These are phyloP conservation scores for Breviolum minutum DNA, from an alignment of 73 alveolate species.

Conservation along the genomic window DNA sequence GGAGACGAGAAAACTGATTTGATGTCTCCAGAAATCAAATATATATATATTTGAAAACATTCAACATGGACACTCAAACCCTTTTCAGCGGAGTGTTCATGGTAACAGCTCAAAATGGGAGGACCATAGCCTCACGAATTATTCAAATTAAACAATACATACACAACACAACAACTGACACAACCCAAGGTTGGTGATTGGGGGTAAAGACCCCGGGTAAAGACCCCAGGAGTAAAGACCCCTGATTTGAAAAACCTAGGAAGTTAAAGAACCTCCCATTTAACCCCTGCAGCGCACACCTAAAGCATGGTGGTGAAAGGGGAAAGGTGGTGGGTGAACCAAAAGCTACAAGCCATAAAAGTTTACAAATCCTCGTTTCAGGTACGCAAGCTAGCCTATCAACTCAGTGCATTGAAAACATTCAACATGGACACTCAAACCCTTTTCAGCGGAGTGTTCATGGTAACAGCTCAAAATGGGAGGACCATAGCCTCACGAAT, in stretches of 20 bases:
- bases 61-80: neutral
- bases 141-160: neutral
- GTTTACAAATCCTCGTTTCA: neutral
- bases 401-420: neutral
- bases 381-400: neutral
- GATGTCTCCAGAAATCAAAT: too few species aligned
- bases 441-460: neutral
- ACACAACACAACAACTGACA: neutral
- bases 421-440: too few species aligned
- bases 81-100: neutral
- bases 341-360: neutral
- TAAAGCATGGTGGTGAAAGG: neutral
- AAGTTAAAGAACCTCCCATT: neutral
- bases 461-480: neutral
- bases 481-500: neutral
- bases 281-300: neutral
- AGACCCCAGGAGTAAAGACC: neutral
- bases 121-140: neutral
- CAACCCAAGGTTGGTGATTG: neutral
- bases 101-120: neutral
- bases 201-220: neutral
- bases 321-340: slow-evolving; percentile 11
- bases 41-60: slow-evolving; percentile 1
- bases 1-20: too few species aligned
- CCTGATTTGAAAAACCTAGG: neutral